Evolutionary conservation across 129 eudicot genomes (phyloP), one percentile per base, ranked within the genome.

Genomic region (Solidago caesia): DNA sequence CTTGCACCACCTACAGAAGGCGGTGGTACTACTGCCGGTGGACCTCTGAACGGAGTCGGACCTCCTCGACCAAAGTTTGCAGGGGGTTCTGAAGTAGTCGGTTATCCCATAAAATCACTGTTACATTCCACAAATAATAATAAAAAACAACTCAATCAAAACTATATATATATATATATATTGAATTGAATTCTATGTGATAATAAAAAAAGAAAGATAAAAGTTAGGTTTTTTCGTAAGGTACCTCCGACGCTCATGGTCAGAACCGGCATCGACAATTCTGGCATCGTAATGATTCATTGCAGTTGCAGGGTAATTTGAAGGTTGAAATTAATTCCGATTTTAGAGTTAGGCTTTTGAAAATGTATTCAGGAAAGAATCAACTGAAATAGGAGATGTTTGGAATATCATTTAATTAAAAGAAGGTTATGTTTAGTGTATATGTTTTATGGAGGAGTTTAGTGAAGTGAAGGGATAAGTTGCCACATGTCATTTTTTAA

Each of bases 231-330:
- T 3, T 11, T 4, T 45, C 5, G 48, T 45, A 5, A 45, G 25
- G 48, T 91, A 90, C 99, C 96, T 85, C 39, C 99, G 91, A 57
- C 99, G 97, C 74, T 82, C 91, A 71, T 86, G 93, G 80, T 94
- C 91, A 60, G 99, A 90, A n/a, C 79, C 67, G 64, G 92, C 82
- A 64, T 94, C 99, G 67, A 75, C 74, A 80, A 83, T 81, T 70
- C 99, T 84, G 67, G 83, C 68, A 62, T 94, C 99, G 68, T 86
- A 81, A 81, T 79, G 85, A 80, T 77, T 82, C 75, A 71, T 79
- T 77, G 62, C 79, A 65, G 41, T 67, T 45, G 69, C 12, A 48
- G 4, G 21, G 21, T 58, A 10, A 47, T 46, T 64, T 29, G n/a
- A 25, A 71, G 65, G 16, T 71, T 49, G 75, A 39, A 73, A 72